Evolutionary conservation across 1,139 yeast genomes (phyloP).

Genomic region (Zygosaccharomyces sapae): DNA sequence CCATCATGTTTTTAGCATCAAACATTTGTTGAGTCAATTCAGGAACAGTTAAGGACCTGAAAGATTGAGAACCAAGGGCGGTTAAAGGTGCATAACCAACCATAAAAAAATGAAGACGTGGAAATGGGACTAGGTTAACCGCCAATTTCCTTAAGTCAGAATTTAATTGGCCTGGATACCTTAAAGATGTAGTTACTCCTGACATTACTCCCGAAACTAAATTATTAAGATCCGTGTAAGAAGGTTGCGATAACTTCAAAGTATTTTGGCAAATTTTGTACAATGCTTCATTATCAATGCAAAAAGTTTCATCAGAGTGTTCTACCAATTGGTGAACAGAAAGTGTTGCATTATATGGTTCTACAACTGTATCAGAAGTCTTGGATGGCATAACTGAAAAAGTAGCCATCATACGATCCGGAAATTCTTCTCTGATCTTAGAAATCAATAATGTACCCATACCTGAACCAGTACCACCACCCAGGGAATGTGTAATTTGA

Average conservation of each 20-base stretch:
- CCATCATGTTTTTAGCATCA: conserved; percentile 91
- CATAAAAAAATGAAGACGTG: conserved; percentile 91
- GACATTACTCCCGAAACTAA: conserved; percentile 89
- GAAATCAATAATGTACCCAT: conserved; percentile 83
- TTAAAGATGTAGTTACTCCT: conserved; percentile 79
- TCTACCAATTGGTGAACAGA: conserved; percentile 92
- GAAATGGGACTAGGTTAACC: conserved; percentile 90
- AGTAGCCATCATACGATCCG: conserved; percentile 95
- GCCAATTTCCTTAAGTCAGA: conserved; percentile 89
- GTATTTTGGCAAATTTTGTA: conserved; percentile 86
- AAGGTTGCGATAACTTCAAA: conserved; percentile 73
- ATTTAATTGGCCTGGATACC: conserved; percentile 93
- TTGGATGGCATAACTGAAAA: conserved; percentile 89
- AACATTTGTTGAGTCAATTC: conserved; percentile 92
- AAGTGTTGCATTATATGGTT: conserved; percentile 88
- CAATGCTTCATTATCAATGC: conserved; percentile 90
- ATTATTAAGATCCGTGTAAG: conserved; percentile 70
- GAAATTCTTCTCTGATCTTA: conserved; percentile 80
- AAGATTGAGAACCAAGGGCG: conserved; percentile 71
- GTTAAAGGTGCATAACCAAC: conserved; percentile 92
- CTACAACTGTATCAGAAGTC: conserved; percentile 88
- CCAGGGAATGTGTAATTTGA: conserved; percentile 88
- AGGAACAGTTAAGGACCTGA: conserved; percentile 80
- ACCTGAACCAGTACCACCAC: conserved; percentile 98
- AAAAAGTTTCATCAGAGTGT: conserved; percentile 86